These are phyloP conservation scores for Backusella luteola DNA, from an alignment of 192 early-diverging fungal species.

Conservation along the genomic window DNA sequence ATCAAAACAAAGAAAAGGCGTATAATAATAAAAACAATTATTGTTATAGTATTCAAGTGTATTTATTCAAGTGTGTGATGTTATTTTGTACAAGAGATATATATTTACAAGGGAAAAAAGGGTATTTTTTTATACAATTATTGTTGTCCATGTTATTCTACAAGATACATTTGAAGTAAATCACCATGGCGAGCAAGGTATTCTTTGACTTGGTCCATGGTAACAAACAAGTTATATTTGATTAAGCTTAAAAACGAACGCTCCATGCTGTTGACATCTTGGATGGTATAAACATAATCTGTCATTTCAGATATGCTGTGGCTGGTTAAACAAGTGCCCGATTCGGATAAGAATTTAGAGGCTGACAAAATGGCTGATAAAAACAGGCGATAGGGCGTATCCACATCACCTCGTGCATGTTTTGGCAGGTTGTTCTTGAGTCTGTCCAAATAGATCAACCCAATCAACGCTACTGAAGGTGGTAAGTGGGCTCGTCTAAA, in stretches of 20 bases:
- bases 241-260: slow-evolving; percentile 49
- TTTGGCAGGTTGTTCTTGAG: slow-evolving; percentile 54
- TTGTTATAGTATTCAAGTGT: no score
- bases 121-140: background rate
- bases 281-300: slow-evolving; percentile 44
- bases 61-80: background rate
- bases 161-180: slow-evolving; percentile 22
- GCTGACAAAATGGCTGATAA: slow-evolving; percentile 63
- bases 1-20: background rate
- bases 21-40: background rate
- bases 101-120: background rate
- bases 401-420: slow-evolving; percentile 58
- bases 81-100: background rate
- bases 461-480: slow-evolving; percentile 40
- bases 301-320: slow-evolving; percentile 41
- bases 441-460: slow-evolving; percentile 64
- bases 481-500: slow-evolving; percentile 16
- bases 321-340: slow-evolving; percentile 29
- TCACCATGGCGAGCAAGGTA: slow-evolving; percentile 34
- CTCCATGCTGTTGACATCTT: slow-evolving; percentile 53
- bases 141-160: background rate
- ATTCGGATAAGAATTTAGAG: slow-evolving; percentile 56
- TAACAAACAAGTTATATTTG: slow-evolving; percentile 49
- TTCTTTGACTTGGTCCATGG: slow-evolving; percentile 36
- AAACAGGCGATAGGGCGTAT: slow-evolving; percentile 72